Evolutionary conservation across 1,284 basidiomycete genomes (phyloP), one percentile per base, ranked within the genome.

Genomic region (Microbotryum violaceum): DNA sequence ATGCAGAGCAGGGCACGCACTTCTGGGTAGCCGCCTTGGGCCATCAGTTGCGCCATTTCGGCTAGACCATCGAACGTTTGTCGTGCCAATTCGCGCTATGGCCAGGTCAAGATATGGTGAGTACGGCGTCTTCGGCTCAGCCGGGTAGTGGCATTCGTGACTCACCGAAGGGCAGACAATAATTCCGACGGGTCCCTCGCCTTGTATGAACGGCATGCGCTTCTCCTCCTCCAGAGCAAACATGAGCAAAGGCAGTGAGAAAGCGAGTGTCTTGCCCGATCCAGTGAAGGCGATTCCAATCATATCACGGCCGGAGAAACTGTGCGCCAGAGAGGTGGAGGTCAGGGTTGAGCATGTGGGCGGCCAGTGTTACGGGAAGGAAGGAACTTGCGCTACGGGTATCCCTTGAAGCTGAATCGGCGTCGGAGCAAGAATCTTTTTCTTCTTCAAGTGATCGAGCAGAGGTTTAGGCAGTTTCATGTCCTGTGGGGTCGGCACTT

Each of bases 391-490:
- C 86, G 91, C 96, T 45, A 89, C 88, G 1, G 96, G 94, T 52
- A 98, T 85, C 21, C 96, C 96, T 78, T 98, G 96, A 54, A 97
- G 82, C 74, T 99, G 96, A 71, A 98, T 98, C 2, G 94, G 94
- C 0, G 96, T 93, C 0, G 96, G 96, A 42, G 78, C 81, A 29
- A 82, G 80, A 73, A 99, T 98, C 52, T 88, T 86, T 65, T 92
- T 91, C 44, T 83, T 81, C 73, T 85, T 85, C 52, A 99, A 81
- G 74, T 88, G 87, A 60, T 87, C 82, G 42, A 98, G 78, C 27
- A 98, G 83, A 8, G 86, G 82, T 44, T 82, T 80, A 3, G 94
- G 96, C 10, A 99, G 85, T 80, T 97, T 97, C 96, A 99, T 99
- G 75, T 98, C 96, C 85, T 91, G 65, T 25, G 65, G 45, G 12